A percentile compares a stretch with the other conserved stretches of the same genome.
Conservation (phyloP, 2,329 filamentous ascomycete genomes). For the Penicillium occitanis region DNA sequence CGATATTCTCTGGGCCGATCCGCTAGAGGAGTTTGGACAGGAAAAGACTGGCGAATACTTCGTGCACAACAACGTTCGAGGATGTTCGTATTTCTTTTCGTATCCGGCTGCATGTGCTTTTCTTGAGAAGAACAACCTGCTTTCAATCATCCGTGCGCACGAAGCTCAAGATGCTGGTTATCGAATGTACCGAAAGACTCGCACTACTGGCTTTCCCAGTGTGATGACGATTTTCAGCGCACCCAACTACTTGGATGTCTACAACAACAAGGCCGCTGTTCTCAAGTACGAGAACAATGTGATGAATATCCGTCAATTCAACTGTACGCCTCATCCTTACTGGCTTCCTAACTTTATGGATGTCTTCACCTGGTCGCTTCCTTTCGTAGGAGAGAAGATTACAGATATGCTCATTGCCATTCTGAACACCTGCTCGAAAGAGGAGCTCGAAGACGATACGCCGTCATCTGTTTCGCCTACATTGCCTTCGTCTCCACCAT, state of each 20-base stretch:
- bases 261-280: constrained; percentile 99
- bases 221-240: constrained; percentile 99
- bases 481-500: constrained; percentile 72
- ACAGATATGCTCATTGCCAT: constrained; percentile 99
- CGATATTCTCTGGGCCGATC: constrained; percentile 98
- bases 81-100: constrained; percentile 99
- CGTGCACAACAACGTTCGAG: constrained; percentile 95
- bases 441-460: constrained; percentile 88
- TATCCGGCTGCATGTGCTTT: constrained; percentile 97
- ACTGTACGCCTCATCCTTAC: constrained; percentile 98
- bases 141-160: constrained; percentile 95
- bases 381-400: constrained; percentile 98
- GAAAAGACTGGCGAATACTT: constrained; percentile 98
- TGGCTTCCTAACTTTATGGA: constrained; percentile 99
- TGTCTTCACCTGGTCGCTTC: constrained; percentile 99
- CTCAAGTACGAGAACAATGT: constrained; percentile 99
- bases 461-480: constrained; percentile 68
- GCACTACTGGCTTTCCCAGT: constrained; percentile 95
- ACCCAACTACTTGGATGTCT: constrained; percentile 97
- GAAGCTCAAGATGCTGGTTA: constrained; percentile 98
- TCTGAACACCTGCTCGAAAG: constrained; percentile 97
- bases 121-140: constrained; percentile 96
- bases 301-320: constrained; percentile 99
- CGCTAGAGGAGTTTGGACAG: constrained; percentile 95
- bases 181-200: constrained; percentile 98